These are phyloP conservation scores for Aspergillus viridinutans DNA, from an alignment of 2,329 filamentous ascomycete species.

Conservation along the genomic window DNA sequence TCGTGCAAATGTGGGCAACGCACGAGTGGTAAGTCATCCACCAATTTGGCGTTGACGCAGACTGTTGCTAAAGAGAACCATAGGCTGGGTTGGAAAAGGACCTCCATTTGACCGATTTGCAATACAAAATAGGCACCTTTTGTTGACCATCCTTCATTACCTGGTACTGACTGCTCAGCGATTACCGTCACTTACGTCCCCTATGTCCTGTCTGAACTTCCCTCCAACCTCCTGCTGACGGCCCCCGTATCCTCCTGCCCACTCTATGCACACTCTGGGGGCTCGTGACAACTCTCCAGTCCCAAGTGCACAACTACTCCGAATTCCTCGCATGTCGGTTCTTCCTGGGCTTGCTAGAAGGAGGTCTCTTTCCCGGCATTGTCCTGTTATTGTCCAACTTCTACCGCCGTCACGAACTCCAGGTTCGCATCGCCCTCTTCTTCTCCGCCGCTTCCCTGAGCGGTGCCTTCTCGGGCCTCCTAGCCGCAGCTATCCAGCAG, in stretches of 20 bases:
- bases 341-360: constrained; percentile 60
- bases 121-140: constrained; percentile 9
- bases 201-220: constrained; percentile 14
- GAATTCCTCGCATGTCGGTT: constrained; percentile 48
- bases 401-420: constrained; percentile 27
- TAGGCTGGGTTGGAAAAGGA: constrained; percentile 12
- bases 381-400: constrained; percentile 19
- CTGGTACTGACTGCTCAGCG: constrained; percentile 1
- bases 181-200: constrained; percentile 14
- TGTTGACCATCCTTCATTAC: not conserved
- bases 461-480: constrained; percentile 47
- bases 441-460: constrained; percentile 25
- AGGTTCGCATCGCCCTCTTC: constrained; percentile 26
- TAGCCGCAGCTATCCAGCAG: constrained; percentile 45
- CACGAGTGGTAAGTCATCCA: constrained; percentile 7
- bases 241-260: constrained; percentile 29
- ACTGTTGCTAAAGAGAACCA: not conserved
- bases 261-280: constrained; percentile 37
- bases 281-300: constrained; percentile 36
- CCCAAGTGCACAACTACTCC: constrained; percentile 9
- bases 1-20: constrained; percentile 15
- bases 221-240: constrained; percentile 14
- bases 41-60: too few species aligned
- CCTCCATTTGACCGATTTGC: constrained; percentile 8
- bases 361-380: constrained; percentile 50